Base-by-base conservation (phyloP, 1,284 basidiomycete genomes). In the Naganishia albida region DNA sequence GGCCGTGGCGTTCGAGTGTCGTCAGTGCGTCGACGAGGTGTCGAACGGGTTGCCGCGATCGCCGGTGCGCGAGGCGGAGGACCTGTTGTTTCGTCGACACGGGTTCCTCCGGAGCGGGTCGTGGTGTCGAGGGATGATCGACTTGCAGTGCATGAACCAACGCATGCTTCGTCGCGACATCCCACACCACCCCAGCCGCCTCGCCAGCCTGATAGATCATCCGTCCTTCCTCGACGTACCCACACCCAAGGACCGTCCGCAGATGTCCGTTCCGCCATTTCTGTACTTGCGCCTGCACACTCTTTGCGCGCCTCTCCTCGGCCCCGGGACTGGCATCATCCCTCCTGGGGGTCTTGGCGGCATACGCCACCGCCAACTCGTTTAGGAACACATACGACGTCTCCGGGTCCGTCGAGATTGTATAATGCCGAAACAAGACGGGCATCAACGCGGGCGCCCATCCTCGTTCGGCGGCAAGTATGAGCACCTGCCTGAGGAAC, bases 141-240 rank as follows among this genome's bases (percentile, higher is more conserved):
- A 43, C 12, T 39, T 51, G 46, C 25, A 64, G 18, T 0, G 55
- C 63, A 3, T 30, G 20, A 16, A 56, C 16, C 63, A 64, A 51
- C 18, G 48, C 63, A 20, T 13, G 16, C 48, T 64, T 64, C 13
- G 63, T 64, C 1, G 38, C 38, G 10, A 39, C 38, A 8, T 59
- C 48, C 63, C 63, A 64, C 2, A 20, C 25, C 13, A 64, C 44
- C 16, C 63, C 63, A 3, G 20, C 38, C 10, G 13, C 23, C 20
- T 50, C 44, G n/a, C 63, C 63, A 25, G 63, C 53, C 34, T 51
- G 26, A 42, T 49, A 64, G 10, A 64, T 53, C 48, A 50, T 52
- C 54, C 57, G 57, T 3, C 26, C 63, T 30, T 60, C 56, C 12
- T 50, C 46, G 0, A 60, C 46, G 26, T 39, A 26, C 16, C 48